These are phyloP conservation scores for Flaveria trinervia DNA, from an alignment of 129 eudicot species.

Conservation along the genomic window DNA sequence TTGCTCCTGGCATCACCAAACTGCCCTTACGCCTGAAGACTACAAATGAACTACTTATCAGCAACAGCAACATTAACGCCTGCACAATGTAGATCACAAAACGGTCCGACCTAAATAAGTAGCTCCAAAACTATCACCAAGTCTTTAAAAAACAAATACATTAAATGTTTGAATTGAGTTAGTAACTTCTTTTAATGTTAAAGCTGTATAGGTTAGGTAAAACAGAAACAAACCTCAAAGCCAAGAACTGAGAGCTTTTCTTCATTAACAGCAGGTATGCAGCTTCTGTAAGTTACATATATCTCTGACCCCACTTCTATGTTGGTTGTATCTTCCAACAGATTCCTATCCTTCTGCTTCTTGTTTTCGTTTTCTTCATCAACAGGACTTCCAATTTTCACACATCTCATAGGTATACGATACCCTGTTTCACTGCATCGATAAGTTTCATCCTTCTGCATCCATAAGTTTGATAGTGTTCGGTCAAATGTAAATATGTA, in stretches of 20 bases:
- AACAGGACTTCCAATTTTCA: slow-evolving; percentile 34
- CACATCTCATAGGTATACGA: slow-evolving; percentile 83
- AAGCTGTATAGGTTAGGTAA: not conserved
- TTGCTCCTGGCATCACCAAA: slow-evolving; percentile 48
- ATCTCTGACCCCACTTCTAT: slow-evolving; percentile 44
- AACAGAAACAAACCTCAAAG: slow-evolving; percentile 66
- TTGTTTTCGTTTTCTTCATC: slow-evolving; percentile 40
- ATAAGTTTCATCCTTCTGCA: slow-evolving; percentile 65
- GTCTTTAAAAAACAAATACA: not conserved
- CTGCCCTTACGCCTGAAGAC: slow-evolving; percentile 56
- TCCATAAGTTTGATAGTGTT: not conserved
- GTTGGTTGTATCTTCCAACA: slow-evolving; percentile 54
- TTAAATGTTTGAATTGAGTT: too few species aligned
- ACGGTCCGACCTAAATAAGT: not conserved
- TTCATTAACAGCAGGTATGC: slow-evolving; percentile 70
- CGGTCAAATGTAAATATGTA: not conserved
- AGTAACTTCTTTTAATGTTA: too few species aligned
- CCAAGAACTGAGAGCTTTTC: slow-evolving; percentile 77
- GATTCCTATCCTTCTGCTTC: slow-evolving; percentile 41
- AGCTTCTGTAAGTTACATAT: slow-evolving; percentile 79
- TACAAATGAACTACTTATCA: slow-evolving; percentile 61
- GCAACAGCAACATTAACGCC: slow-evolving; percentile 65
- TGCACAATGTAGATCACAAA: slow-evolving; percentile 26
- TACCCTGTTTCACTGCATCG: slow-evolving; percentile 97
- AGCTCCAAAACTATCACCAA: not conserved